A percentile compares a stretch with the other conserved stretches of the same genome.
Conservation (phyloP, 169 alveolate genomes). For the Eimeria maxima region DNA sequence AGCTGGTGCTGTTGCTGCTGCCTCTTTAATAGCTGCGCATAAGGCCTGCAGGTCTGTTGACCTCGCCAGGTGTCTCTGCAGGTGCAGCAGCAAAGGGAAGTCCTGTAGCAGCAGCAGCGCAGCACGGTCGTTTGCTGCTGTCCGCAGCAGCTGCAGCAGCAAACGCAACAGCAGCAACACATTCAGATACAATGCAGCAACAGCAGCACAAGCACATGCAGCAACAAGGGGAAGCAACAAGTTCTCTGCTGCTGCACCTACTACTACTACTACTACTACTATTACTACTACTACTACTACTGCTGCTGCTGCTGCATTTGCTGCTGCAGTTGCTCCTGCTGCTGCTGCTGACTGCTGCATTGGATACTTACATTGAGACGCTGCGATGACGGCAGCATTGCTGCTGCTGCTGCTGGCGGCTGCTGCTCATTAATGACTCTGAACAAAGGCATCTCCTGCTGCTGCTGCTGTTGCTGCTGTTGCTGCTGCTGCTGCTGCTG, state of each 20-base stretch:
- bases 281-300: no score
- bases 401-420: slow-evolving; percentile 1
- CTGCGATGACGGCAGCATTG: slow-evolving; percentile 15
- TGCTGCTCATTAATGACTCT: not conserved
- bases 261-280: no score
- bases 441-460: not conserved
- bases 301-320: not conserved
- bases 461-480: slow-evolving; percentile 45
- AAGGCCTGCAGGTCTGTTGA: not conserved
- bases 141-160: slow-evolving; percentile 44
- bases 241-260: not conserved
- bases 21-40: not conserved
- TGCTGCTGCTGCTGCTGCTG: no score
- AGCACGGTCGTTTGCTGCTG: not conserved
- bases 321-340: not conserved
- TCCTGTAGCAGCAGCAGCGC: slow-evolving; percentile 40
- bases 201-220: not conserved
- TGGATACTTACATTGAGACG: not conserved
- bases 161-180: not conserved
- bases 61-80: slow-evolving; percentile 39
- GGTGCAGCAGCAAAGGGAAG: slow-evolving; percentile 35
- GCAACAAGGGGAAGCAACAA: not conserved
- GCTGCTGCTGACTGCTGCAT: not conserved
- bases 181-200: not conserved
- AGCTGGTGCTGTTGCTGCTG: slow-evolving; percentile 11